These are phyloP conservation scores for Lactifluus pinguis DNA, from an alignment of 768 basidiomycete genomes.

Conservation along the genomic window DNA sequence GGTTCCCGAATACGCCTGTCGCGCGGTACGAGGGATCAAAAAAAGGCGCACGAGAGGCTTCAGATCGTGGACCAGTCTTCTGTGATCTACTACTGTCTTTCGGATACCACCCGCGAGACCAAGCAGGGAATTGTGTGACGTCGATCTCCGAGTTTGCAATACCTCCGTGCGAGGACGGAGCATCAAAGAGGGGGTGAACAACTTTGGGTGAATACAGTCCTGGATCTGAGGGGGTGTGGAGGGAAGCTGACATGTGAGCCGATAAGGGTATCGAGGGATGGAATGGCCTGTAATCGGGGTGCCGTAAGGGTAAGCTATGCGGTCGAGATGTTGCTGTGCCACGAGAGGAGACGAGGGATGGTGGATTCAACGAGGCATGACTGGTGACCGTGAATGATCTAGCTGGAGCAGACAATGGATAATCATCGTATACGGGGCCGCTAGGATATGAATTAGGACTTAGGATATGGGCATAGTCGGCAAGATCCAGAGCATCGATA, in stretches of 20 bases:
- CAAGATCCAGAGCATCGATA: conserved; percentile 63
- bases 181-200: neutral
- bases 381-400: conserved; percentile 10
- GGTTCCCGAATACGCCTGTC: neutral
- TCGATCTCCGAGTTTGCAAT: conserved; percentile 40
- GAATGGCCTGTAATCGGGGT: conserved; percentile 33
- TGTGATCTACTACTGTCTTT: conserved; percentile 19
- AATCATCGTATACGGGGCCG: conserved; percentile 24
- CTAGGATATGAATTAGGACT: conserved; percentile 18
- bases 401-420: conserved; percentile 23
- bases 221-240: neutral
- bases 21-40: conserved; percentile 27
- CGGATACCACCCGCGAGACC: conserved; percentile 56
- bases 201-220: neutral
- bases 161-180: conserved; percentile 16
- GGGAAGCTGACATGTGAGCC: neutral
- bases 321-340: conserved; percentile 27
- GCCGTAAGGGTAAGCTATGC: conserved; percentile 15
- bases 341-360: conserved; percentile 27
- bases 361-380: conserved; percentile 24
- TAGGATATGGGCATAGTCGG: conserved; percentile 47
- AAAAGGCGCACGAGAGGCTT: conserved; percentile 22
- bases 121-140: conserved; percentile 53
- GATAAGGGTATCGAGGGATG: conserved; percentile 36
- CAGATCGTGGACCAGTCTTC: conserved; percentile 9